Evolutionary conservation across 306 rosid genomes (phyloP).

Genomic region (Myrica gale): DNA sequence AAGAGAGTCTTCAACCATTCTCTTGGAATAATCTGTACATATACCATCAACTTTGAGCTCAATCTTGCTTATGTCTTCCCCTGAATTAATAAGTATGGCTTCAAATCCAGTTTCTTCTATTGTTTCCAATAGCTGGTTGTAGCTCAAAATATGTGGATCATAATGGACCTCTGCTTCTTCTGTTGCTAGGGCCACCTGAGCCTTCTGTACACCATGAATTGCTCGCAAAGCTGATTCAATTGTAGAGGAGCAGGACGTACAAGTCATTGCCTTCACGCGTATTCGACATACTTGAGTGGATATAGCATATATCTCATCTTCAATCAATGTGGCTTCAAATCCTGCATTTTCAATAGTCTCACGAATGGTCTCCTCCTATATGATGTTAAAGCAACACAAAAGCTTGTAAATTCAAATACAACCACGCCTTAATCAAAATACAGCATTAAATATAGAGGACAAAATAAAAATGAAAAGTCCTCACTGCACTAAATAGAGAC

Average conservation of each 20-base stretch:
- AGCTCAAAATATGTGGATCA: slow-evolving; percentile 50
- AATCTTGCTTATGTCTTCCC: slow-evolving; percentile 62
- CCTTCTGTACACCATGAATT: slow-evolving; percentile 51
- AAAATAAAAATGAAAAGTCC: not conserved
- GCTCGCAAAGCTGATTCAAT: slow-evolving; percentile 58
- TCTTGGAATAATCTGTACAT: slow-evolving; percentile 24
- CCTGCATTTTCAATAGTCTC: slow-evolving; percentile 73
- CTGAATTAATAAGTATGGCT: slow-evolving; percentile 52
- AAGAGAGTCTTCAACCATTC: slow-evolving; percentile 45
- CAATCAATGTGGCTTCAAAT: slow-evolving; percentile 55
- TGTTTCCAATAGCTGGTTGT: slow-evolving; percentile 41
- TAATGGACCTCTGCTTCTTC: slow-evolving; percentile 78
- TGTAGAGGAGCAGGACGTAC: slow-evolving; percentile 75
- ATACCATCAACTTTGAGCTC: slow-evolving; percentile 61
- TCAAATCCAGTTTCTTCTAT: slow-evolving; percentile 62
- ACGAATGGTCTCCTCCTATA: slow-evolving; percentile 64
- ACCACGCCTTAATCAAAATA: not conserved
- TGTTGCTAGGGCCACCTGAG: slow-evolving; percentile 69
- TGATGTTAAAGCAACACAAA: not conserved
- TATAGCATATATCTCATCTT: slow-evolving; percentile 28
- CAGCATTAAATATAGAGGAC: not conserved
- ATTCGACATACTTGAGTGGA: slow-evolving; percentile 63
- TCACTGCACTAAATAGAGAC: not conserved
- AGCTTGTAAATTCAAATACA: not conserved
- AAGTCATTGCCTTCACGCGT: slow-evolving; percentile 71